Evolutionary conservation across 2,329 filamentous ascomycete genomes (phyloP), one percentile per base, ranked within the genome.

Genomic region (Apiospora saccharicola): DNA sequence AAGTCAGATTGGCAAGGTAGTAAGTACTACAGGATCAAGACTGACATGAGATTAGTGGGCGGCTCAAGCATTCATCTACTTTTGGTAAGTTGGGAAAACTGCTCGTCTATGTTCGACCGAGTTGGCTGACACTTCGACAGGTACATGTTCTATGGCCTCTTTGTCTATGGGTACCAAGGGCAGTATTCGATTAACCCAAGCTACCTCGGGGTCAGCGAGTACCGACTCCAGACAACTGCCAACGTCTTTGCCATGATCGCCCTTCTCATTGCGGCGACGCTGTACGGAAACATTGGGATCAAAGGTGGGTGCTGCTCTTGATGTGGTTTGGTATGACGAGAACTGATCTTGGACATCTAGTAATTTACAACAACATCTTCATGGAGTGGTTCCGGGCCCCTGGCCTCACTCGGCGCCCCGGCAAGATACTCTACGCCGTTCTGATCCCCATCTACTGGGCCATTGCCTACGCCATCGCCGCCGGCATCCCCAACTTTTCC

Each of bases 401-500:
- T 0, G 76, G 84, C 0, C 80, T 91, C 53, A 84, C 83, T 12
- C 82, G 81, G 5, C 83, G 77, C 34, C 79, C 75, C 26, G 90
- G 89, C 37, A 90, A 89, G 74, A 75, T 84, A 30, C 75, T 86
- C 69, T 91, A 86, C 84, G 82, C 83, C 8, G 79, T 72, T 43
- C 75, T 90, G 3, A 85, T 89, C 1, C 89, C 88, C 0, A 74
- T 89, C 5, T 91, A 90, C 80, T 91, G 89, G 89, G 79, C 79
- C 12, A 73, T 88, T 8, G 89, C 89, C 3, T 91, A 90, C 75
- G 76, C 89, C 34, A 79, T 91, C 69, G 86, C 84, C 1, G 86
- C 86, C 7, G 85, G 86, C 0, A 86, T 91, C 30, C 89, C 89
- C 34, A 83, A 89, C 73, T 85, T 88, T 72, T 83, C 82, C 12